Evolutionary conservation across 2,329 filamentous ascomycete species (phyloP).

Genomic region (Byssochlamys sp.): DNA sequence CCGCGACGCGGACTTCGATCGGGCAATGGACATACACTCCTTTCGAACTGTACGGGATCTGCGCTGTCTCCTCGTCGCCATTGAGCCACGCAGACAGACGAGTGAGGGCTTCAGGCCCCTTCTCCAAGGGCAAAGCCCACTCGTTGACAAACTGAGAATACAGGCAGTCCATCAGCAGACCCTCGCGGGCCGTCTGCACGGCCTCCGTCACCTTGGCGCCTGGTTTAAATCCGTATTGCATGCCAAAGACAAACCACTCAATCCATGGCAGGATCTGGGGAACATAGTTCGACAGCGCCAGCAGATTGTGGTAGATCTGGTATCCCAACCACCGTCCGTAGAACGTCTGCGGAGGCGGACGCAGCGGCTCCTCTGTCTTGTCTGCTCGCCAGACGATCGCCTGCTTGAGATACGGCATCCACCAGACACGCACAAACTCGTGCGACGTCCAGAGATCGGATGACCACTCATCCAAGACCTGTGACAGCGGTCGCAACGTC

Average conservation of each 20-base stretch:
- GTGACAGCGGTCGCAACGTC: slow-evolving; percentile 59
- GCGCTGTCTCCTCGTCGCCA: slow-evolving; percentile 57
- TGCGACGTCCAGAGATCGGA: slow-evolving; percentile 67
- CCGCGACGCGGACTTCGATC: slow-evolving; percentile 77
- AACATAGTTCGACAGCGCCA: slow-evolving; percentile 67
- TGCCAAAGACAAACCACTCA: slow-evolving; percentile 93
- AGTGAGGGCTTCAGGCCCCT: slow-evolving; percentile 75
- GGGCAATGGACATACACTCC: slow-evolving; percentile 80
- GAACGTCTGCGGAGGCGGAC: slow-evolving; percentile 57
- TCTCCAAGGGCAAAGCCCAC: slow-evolving; percentile 80
- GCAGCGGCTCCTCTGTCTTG: slow-evolving; percentile 56
- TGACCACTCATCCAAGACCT: slow-evolving; percentile 63
- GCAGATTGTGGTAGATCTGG: slow-evolving; percentile 81
- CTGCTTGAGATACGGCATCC: slow-evolving; percentile 84
- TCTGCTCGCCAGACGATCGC: slow-evolving; percentile 86
- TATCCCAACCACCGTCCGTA: slow-evolving; percentile 77
- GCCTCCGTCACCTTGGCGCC: slow-evolving; percentile 60
- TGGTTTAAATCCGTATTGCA: slow-evolving; percentile 81
- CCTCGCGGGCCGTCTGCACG: slow-evolving; percentile 68
- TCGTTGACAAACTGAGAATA: slow-evolving; percentile 99
- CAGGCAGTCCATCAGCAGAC: slow-evolving; percentile 89
- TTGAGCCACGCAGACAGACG: slow-evolving; percentile 82
- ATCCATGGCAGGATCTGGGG: slow-evolving; percentile 76
- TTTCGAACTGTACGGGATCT: slow-evolving; percentile 71
- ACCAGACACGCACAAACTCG: slow-evolving; percentile 93